phyloP scores from a whole-genome alignment of 2,329 filamentous ascomycete genomes.

The Claviceps digitariae region DNA sequence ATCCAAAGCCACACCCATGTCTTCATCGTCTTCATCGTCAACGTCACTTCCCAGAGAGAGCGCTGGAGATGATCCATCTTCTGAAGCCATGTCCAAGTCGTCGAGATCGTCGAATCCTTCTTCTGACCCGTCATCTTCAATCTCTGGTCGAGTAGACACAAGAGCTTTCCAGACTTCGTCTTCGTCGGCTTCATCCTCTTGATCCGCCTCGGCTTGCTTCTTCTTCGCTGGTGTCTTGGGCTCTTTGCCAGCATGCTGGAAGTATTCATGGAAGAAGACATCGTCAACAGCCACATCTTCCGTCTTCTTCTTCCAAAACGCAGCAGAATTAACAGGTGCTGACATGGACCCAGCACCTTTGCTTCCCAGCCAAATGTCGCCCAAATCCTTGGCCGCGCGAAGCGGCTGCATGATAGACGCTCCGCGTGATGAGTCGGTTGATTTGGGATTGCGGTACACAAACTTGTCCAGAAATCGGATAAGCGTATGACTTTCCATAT shows the following conservation, averaged over 20 bases:
- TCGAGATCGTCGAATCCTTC: slow-evolving; percentile 36
- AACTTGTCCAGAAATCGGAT: slow-evolving; percentile 97
- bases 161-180: slow-evolving; percentile 89
- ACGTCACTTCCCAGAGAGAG: slow-evolving; percentile 30
- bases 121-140: slow-evolving; percentile 35
- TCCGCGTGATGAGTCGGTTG: slow-evolving; percentile 53
- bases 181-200: slow-evolving; percentile 43
- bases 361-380: slow-evolving; percentile 42
- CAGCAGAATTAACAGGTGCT: slow-evolving; percentile 60
- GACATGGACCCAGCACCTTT: slow-evolving; percentile 26
- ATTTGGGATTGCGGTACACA: slow-evolving; percentile 90
- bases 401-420: slow-evolving; percentile 95
- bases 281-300: slow-evolving; percentile 83
- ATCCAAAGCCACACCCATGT: slow-evolving; percentile 23
- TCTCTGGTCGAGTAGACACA: slow-evolving; percentile 63
- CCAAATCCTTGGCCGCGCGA: slow-evolving; percentile 34
- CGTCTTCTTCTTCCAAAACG: slow-evolving; percentile 85
- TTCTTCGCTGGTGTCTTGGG: slow-evolving; percentile 39
- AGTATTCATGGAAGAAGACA: slow-evolving; percentile 98
- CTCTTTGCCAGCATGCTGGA: slow-evolving; percentile 57
- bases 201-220: slow-evolving; percentile 34
- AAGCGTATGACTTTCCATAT: slow-evolving; percentile 77
- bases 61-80: slow-evolving; percentile 27
- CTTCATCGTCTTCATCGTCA: slow-evolving; percentile 26
- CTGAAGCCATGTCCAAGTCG: slow-evolving; percentile 34